A percentile compares a stretch with the other conserved stretches of the same genome.
These are phyloP conservation scores for Knoxdaviesia capensis DNA, from an alignment of 2,329 filamentous ascomycete species.

Conservation along the genomic window DNA sequence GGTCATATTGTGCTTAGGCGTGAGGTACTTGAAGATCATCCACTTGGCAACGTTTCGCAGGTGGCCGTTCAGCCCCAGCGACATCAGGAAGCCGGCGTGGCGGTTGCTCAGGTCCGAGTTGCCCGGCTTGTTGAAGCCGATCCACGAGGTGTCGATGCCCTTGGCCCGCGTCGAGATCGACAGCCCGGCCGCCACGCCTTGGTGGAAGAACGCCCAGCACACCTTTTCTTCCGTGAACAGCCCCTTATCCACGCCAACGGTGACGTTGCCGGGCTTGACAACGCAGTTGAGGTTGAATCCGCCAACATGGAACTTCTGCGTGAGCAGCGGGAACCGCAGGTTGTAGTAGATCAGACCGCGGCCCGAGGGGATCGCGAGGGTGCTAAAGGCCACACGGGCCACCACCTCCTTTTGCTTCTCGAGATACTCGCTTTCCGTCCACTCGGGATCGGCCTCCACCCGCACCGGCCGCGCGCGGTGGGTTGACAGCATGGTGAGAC, in stretches of 20 bases:
- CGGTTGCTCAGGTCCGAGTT: slow-evolving; percentile 68
- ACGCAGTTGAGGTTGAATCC: slow-evolving; percentile 85
- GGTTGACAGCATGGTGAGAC: slow-evolving; percentile 67
- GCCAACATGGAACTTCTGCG: slow-evolving; percentile 74
- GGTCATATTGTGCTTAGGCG: slow-evolving; percentile 97
- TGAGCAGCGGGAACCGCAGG: slow-evolving; percentile 69
- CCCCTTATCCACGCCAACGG: slow-evolving; percentile 76
- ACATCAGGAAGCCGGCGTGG: slow-evolving; percentile 86
- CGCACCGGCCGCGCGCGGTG: slow-evolving; percentile 62
- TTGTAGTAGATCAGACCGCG: slow-evolving; percentile 77
- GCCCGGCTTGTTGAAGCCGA: slow-evolving; percentile 84
- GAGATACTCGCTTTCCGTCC: slow-evolving; percentile 70
- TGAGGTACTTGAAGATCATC: slow-evolving; percentile 98
- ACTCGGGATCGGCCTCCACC: slow-evolving; percentile 51
- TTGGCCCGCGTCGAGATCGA: slow-evolving; percentile 78
- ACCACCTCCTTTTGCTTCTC: slow-evolving; percentile 87
- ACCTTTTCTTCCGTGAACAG: slow-evolving; percentile 90
- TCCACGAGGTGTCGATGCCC: slow-evolving; percentile 97
- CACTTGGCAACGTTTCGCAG: slow-evolving; percentile 89
- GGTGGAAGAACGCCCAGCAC: slow-evolving; percentile 96
- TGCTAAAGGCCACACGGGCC: slow-evolving; percentile 68
- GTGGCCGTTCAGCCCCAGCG: slow-evolving; percentile 83
- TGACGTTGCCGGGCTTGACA: slow-evolving; percentile 81
- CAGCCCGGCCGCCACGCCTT: slow-evolving; percentile 79
- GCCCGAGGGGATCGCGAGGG: slow-evolving; percentile 72